Conservation (phyloP, 2,329 filamentous ascomycete genomes). For the Westerdykella aurantiaca region DNA sequence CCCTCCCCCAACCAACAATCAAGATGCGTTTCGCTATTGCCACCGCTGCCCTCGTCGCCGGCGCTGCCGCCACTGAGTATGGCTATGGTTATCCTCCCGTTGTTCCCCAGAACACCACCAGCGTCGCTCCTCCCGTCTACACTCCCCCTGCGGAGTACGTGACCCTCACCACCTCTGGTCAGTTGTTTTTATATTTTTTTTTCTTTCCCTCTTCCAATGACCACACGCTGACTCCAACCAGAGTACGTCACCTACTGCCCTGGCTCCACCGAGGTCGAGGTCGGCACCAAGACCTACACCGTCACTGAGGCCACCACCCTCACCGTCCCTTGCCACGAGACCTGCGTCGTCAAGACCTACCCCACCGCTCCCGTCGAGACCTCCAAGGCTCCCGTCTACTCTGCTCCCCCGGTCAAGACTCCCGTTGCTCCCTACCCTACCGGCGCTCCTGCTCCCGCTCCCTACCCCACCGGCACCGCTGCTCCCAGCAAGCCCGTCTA, state of each 20-base stretch:
- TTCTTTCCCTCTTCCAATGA: not conserved
- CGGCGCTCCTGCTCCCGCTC: conserved; percentile 2
- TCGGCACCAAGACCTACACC: conserved; percentile 30
- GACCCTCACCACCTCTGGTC: conserved; percentile 17
- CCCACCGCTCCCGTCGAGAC: conserved; percentile 10
- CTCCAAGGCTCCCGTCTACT: conserved; percentile 10
- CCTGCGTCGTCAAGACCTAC: conserved; percentile 17
- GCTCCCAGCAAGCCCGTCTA: conserved; percentile 4
- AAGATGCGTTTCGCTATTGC: conserved; percentile 37
- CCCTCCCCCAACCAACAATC: conserved; percentile 25
- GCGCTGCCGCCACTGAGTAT: conserved; percentile 16
- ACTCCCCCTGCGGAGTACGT: conserved; percentile 16
- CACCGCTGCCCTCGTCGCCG: conserved; percentile 28
- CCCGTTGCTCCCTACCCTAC: conserved; percentile 13
- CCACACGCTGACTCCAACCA: not conserved
- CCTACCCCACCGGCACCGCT: conserved; percentile 5
- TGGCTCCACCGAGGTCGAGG: conserved; percentile 17
- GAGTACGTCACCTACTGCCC: conserved; percentile 24
- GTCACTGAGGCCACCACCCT: conserved; percentile 29
- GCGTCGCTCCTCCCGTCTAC: conserved; percentile 10
- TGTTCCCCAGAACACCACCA: conserved; percentile 16
- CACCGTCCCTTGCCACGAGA: conserved; percentile 22
- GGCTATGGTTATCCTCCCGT: conserved; percentile 4
- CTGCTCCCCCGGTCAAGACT: conserved; percentile 3
- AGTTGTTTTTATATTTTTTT: no score